Evolutionary conservation across 768 basidiomycete genomes (phyloP), one percentile per base, ranked within the genome.

Genomic region (Holtermannia corniformis): DNA sequence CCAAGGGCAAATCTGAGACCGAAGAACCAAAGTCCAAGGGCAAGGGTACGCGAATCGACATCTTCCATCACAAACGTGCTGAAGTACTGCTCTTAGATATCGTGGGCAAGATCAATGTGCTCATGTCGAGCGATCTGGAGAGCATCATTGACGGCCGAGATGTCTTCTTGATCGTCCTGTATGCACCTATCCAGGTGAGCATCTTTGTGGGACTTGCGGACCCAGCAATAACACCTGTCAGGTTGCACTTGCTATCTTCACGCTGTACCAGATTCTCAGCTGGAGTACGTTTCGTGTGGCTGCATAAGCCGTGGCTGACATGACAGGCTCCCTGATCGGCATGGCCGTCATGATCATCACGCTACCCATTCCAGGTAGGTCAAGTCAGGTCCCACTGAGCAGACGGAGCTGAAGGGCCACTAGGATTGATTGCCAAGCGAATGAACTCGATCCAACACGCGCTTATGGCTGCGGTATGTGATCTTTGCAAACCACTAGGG

Each of bases 81-180:
- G n/a, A n/a, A n/a, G 32, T 37, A 7, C 16, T 7, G 16, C 32
- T 37, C 16, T 45, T 43, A 7, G 82, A 83, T 62, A 70, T 85
- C 19, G 78, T 81, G 32, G 86, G 87, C 10, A 84, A 80, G 64
- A 82, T 88, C 65, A 87, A 84, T 67, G 87, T 86, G 50, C 72
- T 87, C 4, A 79, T 85, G 27, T 81, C 84, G 5, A 81, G 82
- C 1, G 86, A 88, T 68, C 61, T 80, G 14, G 68, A 71, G 19
- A 71, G 75, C 51, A 67, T 76, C 24, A 61, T 72, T 13, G 72
- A 74, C 24, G 75, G 63, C 43, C 62, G 73, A n/a, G 73, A 75
- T 55, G 55, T 76, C 48, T 57, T 74, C 25, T 56, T 75, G 28
- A 54, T 74, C 22, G 48, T 69, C 22, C 51, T 78, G 19, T 72